phyloP scores from a whole-genome alignment of 179 eudicot genomes.

The Beta lomatogona region DNA sequence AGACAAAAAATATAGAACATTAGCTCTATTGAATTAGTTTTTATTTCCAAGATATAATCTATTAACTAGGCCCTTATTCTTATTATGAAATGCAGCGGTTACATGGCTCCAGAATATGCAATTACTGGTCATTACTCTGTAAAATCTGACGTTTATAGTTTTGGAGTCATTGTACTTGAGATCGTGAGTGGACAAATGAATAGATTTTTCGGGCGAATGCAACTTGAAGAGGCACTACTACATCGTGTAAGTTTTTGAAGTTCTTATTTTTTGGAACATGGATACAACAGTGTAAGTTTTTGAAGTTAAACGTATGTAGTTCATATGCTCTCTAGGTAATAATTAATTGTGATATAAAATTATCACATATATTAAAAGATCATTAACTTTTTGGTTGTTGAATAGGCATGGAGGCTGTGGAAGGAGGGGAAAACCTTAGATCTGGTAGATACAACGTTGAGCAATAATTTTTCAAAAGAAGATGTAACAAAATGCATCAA shows the following conservation, averaged over 20 bases:
- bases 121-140: slow-evolving; percentile 25
- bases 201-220: slow-evolving; percentile 10
- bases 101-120: slow-evolving; percentile 30
- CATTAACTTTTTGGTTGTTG: not conserved
- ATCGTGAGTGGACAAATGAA: slow-evolving; percentile 26
- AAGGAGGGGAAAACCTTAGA: slow-evolving; percentile 14
- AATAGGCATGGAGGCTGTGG: slow-evolving; percentile 34
- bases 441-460: slow-evolving; percentile 19
- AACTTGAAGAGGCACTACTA: slow-evolving; percentile 26
- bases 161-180: slow-evolving; percentile 26
- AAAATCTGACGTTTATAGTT: slow-evolving; percentile 28
- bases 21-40: no score
- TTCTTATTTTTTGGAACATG: no score
- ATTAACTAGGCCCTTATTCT: not conserved
- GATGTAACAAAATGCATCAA: slow-evolving; percentile 24
- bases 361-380: not conserved
- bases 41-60: no score
- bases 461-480: slow-evolving; percentile 12
- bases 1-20: no score
- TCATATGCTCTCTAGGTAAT: no score
- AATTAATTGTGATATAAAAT: no score
- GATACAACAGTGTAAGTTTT: no score
- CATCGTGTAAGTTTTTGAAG: slow-evolving; percentile 21
- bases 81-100: slow-evolving; percentile 24
- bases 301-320: no score